Conservation (phyloP, 345 rosid genomes). For the Euclidium syriacum region DNA sequence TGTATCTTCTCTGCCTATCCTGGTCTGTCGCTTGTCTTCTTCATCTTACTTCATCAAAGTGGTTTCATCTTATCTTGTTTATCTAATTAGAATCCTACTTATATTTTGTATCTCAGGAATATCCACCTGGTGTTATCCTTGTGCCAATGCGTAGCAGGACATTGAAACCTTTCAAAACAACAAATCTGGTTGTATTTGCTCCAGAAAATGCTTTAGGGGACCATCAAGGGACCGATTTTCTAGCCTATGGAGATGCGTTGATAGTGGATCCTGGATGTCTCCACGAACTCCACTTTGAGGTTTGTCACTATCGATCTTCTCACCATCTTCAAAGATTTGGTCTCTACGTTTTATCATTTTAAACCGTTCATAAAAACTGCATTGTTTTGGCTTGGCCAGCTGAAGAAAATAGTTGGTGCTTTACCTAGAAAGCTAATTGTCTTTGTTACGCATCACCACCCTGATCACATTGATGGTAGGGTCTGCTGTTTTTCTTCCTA, state of each 20-base stretch:
- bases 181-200: constrained; percentile 71
- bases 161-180: constrained; percentile 61
- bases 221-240: constrained; percentile 28
- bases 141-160: constrained; percentile 84
- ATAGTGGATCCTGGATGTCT: constrained; percentile 86
- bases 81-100: background rate
- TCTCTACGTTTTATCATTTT: background rate
- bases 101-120: constrained; percentile 53
- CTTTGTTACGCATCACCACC: constrained; percentile 84
- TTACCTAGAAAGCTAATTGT: constrained; percentile 72
- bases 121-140: constrained; percentile 75
- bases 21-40: constrained; percentile 36
- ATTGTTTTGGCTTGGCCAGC: constrained; percentile 43
- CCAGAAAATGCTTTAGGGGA: constrained; percentile 40
- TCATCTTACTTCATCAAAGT: background rate
- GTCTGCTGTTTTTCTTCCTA: background rate
- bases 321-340: background rate
- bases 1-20: constrained; percentile 42
- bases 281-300: constrained; percentile 51
- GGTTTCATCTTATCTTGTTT: background rate
- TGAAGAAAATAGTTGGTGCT: constrained; percentile 56
- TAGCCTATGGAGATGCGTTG: constrained; percentile 69
- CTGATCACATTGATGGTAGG: constrained; percentile 80
- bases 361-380: background rate
- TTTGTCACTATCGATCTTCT: constrained; percentile 19